phyloP scores from a whole-genome alignment of 73 alveolate species.

The Paramecium bursaria region DNA sequence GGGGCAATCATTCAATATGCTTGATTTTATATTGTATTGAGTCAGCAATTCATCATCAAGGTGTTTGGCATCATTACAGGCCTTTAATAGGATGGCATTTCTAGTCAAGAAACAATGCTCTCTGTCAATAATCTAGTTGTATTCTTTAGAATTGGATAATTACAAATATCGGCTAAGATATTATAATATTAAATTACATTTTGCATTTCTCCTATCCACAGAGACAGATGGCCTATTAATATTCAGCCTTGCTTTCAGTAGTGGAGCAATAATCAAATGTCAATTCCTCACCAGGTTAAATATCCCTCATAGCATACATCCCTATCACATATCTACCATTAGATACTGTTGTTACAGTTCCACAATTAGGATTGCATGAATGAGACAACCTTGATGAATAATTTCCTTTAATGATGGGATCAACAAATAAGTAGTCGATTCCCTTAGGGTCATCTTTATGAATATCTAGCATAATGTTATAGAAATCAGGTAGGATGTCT shows the following conservation, averaged over 20 bases:
- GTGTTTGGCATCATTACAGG: conserved; percentile 80
- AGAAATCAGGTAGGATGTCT: conserved; percentile 96
- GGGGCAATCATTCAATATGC: conserved; percentile 87
- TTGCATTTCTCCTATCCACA: conserved; percentile 80
- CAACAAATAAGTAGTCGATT: conserved; percentile 88
- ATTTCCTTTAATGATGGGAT: conserved; percentile 94
- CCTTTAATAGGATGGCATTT: conserved; percentile 83
- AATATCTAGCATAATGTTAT: conserved; percentile 96
- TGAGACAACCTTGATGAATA: conserved; percentile 95
- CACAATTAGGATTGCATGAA: conserved; percentile 97
- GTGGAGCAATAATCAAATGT: conserved; percentile 96
- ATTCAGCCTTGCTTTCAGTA: conserved; percentile 96
- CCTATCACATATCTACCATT: conserved; percentile 94
- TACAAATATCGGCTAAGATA: neutral
- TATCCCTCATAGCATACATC: conserved; percentile 97
- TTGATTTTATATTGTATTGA: conserved; percentile 80
- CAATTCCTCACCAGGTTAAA: conserved; percentile 94
- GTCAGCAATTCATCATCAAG: conserved; percentile 78
- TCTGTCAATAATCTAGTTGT: conserved; percentile 81
- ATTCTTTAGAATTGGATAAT: conserved; percentile 77
- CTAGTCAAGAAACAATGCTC: conserved; percentile 94
- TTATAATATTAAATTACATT: neutral
- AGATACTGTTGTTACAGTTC: conserved; percentile 91
- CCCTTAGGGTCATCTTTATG: conserved; percentile 97
- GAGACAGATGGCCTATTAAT: conserved; percentile 92